Conservation (phyloP, 202 grass and related monocot genomes). For the Panicum hallii region DNA sequence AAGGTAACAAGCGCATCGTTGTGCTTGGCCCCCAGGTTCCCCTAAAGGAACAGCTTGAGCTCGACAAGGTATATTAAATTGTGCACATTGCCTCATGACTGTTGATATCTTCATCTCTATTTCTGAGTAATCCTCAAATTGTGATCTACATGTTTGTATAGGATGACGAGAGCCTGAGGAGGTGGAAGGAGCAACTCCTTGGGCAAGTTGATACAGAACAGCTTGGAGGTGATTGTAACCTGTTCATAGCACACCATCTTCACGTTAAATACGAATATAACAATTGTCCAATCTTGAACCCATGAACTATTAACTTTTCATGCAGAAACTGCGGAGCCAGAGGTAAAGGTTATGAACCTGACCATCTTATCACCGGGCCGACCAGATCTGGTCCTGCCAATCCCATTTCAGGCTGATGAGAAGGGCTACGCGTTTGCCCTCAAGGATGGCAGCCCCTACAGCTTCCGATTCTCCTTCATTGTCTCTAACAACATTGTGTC, state of each 20-base stretch:
- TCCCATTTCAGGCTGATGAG: constrained; percentile 68
- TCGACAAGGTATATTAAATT: constrained; percentile 72
- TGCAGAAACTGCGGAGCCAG: constrained; percentile 76
- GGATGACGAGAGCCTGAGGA: constrained; percentile 97
- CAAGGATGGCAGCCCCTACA: constrained; percentile 87
- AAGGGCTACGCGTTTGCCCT: constrained; percentile 80
- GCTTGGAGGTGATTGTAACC: constrained; percentile 69
- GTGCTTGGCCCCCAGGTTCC: constrained; percentile 77
- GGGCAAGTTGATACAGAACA: constrained; percentile 80
- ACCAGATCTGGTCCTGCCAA: constrained; percentile 66
- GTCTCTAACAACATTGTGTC: constrained; percentile 94
- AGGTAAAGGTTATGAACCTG: constrained; percentile 83
- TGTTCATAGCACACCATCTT: not conserved
- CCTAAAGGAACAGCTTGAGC: constrained; percentile 97
- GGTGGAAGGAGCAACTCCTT: constrained; percentile 97
- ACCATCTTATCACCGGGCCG: constrained; percentile 69
- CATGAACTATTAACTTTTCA: too few species aligned
- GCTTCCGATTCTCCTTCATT: constrained; percentile 79
- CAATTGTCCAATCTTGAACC: not conserved
- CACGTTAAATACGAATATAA: not conserved
- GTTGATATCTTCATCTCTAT: not conserved
- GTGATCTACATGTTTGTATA: constrained; percentile 12
- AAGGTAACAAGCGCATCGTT: constrained; percentile 56
- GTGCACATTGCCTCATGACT: not conserved
- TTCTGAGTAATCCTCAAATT: not conserved